phyloP scores from a whole-genome alignment of 495 filamentous ascomycete genomes.

The Beverwykella pulmonaria region DNA sequence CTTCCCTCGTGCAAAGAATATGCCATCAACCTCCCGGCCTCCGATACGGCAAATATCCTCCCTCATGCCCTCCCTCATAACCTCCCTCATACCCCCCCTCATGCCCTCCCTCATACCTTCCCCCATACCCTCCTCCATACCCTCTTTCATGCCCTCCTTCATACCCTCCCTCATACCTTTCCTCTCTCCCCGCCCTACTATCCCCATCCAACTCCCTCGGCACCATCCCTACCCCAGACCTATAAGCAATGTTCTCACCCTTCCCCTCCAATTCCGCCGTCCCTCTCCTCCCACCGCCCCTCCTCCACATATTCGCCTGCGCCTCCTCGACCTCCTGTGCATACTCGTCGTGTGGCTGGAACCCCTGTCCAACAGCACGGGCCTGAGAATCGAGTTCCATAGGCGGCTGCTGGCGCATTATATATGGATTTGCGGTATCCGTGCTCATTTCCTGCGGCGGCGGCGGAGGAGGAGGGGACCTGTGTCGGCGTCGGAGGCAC shows the following conservation, averaged over 20 bases:
- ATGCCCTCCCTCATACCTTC: no score
- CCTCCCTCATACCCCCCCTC: no score
- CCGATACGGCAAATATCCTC: no score
- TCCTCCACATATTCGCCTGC: slow-evolving; percentile 14
- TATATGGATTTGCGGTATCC: background rate
- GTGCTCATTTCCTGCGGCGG: background rate
- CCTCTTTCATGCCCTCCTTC: no score
- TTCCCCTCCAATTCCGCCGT: slow-evolving; percentile 8
- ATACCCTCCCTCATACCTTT: background rate
- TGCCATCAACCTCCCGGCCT: no score
- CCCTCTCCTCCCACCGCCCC: background rate
- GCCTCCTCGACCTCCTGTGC: background rate
- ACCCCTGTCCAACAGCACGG: slow-evolving; percentile 1
- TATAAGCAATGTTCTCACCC: background rate
- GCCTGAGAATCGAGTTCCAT: slow-evolving; percentile 10
- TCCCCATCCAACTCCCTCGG: background rate
- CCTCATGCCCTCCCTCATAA: no score
- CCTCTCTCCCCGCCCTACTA: background rate
- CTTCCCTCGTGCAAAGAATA: no score
- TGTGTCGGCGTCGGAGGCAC: slow-evolving; percentile 4
- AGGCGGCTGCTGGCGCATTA: background rate
- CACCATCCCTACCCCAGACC: background rate
- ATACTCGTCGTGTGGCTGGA: slow-evolving; percentile 3
- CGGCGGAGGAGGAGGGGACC: background rate
- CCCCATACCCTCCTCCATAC: no score